phyloP scores from a whole-genome alignment of 2,329 filamentous ascomycete species.

The Cephalotrichum gorgonifer region DNA sequence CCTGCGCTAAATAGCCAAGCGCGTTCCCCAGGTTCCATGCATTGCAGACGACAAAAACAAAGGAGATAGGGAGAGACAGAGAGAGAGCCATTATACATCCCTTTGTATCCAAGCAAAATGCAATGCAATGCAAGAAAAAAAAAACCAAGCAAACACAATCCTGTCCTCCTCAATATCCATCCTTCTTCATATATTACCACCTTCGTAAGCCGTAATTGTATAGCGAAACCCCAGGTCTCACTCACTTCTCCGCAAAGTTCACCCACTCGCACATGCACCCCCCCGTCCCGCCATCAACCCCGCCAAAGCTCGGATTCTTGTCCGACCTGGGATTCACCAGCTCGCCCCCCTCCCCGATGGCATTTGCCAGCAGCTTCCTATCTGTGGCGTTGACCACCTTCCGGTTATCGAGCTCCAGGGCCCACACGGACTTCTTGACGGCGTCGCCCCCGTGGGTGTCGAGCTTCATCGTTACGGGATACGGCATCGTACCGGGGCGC shows the following conservation, averaged over 20 bases:
- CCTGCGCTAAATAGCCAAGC: neutral
- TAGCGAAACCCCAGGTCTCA: neutral
- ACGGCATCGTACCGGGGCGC: constrained; percentile 51
- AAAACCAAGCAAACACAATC: neutral
- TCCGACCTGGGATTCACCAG: constrained; percentile 40
- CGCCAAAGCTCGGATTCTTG: constrained; percentile 38
- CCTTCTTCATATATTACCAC: neutral
- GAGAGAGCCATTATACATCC: neutral
- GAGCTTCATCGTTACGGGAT: constrained; percentile 48
- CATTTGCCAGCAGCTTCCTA: constrained; percentile 34
- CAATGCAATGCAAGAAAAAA: neutral
- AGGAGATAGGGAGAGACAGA: neutral
- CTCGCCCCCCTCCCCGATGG: constrained; percentile 38
- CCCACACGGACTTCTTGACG: constrained; percentile 41
- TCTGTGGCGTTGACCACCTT: constrained; percentile 29
- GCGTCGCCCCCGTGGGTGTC: constrained; percentile 53
- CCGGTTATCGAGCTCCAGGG: constrained; percentile 38
- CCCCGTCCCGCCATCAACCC: constrained; percentile 52
- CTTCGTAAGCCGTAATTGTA: too few species aligned
- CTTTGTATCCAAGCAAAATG: neutral
- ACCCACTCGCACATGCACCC: constrained; percentile 53
- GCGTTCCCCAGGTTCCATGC: neutral
- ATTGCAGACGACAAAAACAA: neutral
- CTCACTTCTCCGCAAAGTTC: constrained; percentile 26
- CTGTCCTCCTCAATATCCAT: neutral